Percentiles rank a stretch among this genome's conserved stretches.
Evolutionary conservation across 192 early-diverging fungal genomes (phyloP).

Genomic region (Backusella mclennaniae): DNA sequence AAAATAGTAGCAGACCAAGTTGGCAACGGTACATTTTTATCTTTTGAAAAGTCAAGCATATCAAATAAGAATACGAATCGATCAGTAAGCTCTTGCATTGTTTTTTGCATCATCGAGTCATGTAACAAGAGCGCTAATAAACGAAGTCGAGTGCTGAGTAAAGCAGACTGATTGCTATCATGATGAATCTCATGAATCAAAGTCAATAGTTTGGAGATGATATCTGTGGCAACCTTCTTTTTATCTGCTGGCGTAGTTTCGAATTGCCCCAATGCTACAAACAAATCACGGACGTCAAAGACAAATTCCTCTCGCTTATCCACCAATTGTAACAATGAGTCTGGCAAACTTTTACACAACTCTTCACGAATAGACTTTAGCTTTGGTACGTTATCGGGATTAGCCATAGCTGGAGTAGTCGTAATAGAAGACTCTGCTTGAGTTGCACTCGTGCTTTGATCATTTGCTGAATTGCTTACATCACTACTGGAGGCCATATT

Average conservation of each 20-base stretch:
- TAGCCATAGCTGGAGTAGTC: neutral
- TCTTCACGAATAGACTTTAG: conserved; percentile 33
- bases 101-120: conserved; percentile 53
- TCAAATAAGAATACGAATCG: conserved; percentile 23
- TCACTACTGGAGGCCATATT: conserved; percentile 16
- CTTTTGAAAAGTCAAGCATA: conserved; percentile 20
- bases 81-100: conserved; percentile 27
- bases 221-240: neutral
- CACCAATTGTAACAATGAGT: conserved; percentile 42
- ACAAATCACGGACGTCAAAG: conserved; percentile 66
- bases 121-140: conserved; percentile 59
- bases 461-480: conserved; percentile 23
- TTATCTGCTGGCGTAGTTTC: conserved; percentile 27
- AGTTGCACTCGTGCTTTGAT: conserved; percentile 29
- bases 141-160: conserved; percentile 36
- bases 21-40: conserved; percentile 26
- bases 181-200: neutral
- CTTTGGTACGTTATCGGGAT: neutral
- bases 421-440: neutral
- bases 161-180: neutral
- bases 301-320: conserved; percentile 59
- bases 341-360: conserved; percentile 44
- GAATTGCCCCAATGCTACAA: conserved; percentile 54
- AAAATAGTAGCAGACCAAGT: conserved; percentile 59
- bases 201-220: neutral